Evolutionary conservation across 2,329 filamentous ascomycete genomes (phyloP).

Genomic region (Diaporthe amygdali): DNA sequence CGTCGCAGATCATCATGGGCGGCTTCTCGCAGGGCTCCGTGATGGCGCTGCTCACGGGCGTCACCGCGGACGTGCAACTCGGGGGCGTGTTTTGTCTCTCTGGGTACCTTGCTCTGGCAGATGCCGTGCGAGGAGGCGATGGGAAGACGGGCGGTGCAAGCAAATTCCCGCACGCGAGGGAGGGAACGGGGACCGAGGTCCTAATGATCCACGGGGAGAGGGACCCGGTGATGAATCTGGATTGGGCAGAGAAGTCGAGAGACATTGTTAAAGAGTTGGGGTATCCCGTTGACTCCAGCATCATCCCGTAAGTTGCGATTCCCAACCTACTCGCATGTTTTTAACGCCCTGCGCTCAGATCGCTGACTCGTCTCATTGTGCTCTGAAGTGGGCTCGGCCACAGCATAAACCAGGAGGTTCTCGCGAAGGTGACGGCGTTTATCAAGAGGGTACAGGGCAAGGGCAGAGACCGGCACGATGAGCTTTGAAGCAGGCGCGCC

Average conservation of each 20-base stretch:
- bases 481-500: not conserved
- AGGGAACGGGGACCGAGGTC: not conserved
- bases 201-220: constrained; percentile 6
- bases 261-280: not conserved
- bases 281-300: constrained; percentile 4
- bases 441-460: not conserved
- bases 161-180: not conserved
- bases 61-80: not conserved
- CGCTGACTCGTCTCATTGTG: not conserved
- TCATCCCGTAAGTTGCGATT: constrained; percentile 1
- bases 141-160: not conserved
- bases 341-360: not conserved
- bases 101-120: constrained; percentile 14
- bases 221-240: constrained; percentile 8
- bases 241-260: constrained; percentile 12
- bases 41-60: constrained; percentile 9
- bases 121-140: not conserved
- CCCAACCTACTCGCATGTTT: not conserved
- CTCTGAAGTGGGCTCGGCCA: not conserved
- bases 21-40: constrained; percentile 18
- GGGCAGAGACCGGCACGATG: constrained; percentile 1
- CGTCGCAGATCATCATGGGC: constrained; percentile 11
- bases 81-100: constrained; percentile 9
- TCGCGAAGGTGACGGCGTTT: not conserved
- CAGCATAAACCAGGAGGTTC: constrained; percentile 18